Evolutionary conservation across 2,329 filamentous ascomycete genomes (phyloP), one percentile per base, ranked within the genome.

Genomic region (Fusarium sacchari): DNA sequence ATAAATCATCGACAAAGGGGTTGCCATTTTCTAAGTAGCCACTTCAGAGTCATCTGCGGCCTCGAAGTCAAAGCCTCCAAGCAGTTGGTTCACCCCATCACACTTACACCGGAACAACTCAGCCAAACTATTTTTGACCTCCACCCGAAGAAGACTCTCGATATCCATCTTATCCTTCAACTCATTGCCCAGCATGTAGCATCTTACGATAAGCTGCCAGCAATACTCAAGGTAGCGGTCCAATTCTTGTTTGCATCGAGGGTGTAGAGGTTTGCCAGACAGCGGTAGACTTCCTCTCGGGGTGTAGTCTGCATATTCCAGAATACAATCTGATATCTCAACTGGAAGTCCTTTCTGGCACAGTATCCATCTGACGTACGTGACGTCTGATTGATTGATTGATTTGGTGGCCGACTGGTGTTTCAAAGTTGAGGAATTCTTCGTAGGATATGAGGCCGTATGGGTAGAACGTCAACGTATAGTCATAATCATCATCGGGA

Each of bases 131-230:
- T 8, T 1, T 34, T 49, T 57, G 4, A 57, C 42, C 24, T 34
- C 10, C 1, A 7, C 17, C 13, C 7, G 13, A 0, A 60, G 12
- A 4, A 28, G 15, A 7, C 6, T 10, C 15, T 55, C 56, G 9
- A 58, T 47, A 12, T 49, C 24, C 46, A 58, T 36, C 14, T 14
- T 4, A 3, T 30, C 40, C 14, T 18, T 26, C 3, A 71, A 6
- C n/a, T 70, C 68, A 13, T 9, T 5, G 0, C 68, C 60, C 2
- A 71, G 5, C 69, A 71, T 71, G n/a, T 43, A 13, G 30, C 68
- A 71, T 30, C 62, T 56, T 0, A 72, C 46, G 18, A 71, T 49
- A 4, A 71, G 52, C 15, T 68, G 30, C 69, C 69, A 71, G 17
- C 69, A 71, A 15, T 71, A n/a, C 2, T 68, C 52, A 5, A 71